Conservation (phyloP, 2,329 filamentous ascomycete species). For the Coniosporium tulheliwenetii region DNA sequence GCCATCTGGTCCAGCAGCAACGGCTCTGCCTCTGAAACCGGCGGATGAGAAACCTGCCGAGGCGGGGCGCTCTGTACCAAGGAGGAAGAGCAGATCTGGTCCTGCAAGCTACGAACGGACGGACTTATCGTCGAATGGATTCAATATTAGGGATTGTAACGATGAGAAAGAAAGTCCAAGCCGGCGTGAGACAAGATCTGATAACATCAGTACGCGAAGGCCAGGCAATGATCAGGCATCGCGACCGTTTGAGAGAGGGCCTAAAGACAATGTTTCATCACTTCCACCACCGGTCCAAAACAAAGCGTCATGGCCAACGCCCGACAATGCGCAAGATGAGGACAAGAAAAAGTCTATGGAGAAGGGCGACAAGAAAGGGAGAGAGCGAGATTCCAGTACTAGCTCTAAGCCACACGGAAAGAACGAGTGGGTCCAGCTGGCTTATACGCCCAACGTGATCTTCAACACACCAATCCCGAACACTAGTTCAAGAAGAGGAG, state of each 20-base stretch:
- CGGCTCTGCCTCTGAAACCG: no score
- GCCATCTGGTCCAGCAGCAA: no score
- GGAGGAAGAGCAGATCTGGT: no score
- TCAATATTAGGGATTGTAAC: not conserved
- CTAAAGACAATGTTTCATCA: conserved; percentile 4
- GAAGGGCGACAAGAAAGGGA: conserved; percentile 52
- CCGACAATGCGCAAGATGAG: conserved; percentile 62
- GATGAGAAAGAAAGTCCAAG: not conserved
- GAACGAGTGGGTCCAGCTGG: conserved; percentile 72
- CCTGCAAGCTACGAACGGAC: no score
- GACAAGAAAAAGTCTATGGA: conserved; percentile 56
- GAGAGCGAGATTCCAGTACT: conserved; percentile 35
- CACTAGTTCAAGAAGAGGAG: conserved; percentile 30
- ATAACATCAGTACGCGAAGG: not conserved
- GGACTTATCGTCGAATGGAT: no score
- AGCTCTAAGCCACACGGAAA: conserved; percentile 47
- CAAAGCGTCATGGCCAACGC: conserved; percentile 75
- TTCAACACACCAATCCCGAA: conserved; percentile 72
- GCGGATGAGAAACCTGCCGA: no score
- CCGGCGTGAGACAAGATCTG: not conserved
- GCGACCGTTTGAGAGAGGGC: no score
- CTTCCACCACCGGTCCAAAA: conserved; percentile 57
- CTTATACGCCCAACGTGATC: conserved; percentile 68
- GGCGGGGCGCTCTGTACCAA: no score
- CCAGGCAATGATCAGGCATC: not conserved